Evolutionary conservation across 805 yeast genomes (phyloP), one percentile per base, ranked within the genome.

Genomic region (Tetrapisispora pingtungensis): DNA sequence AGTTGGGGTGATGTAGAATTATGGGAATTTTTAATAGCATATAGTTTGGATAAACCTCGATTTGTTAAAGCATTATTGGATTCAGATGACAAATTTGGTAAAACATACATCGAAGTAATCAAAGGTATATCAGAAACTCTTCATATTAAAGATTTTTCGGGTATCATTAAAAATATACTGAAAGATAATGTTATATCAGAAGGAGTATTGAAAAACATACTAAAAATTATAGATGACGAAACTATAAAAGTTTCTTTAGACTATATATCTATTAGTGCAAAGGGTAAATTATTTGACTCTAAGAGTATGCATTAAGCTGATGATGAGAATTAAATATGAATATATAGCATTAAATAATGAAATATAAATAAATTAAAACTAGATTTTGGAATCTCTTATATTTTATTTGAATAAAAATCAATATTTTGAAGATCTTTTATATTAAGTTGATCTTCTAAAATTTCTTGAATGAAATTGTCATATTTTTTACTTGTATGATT

Each of bases 61-160:
- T 88, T 86, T 56, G 81, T 90, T 36, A 76, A 77, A 48, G 83
- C 84, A 7, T 67, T 90, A 40, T 71, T 93, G 45, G 81, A 82
- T 46, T 69, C 76, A 44, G 78, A 84, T 1, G 85, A 83, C 50
- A 79, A 73, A 41, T 71, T 72, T 36, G 71, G 77, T 33, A 83
- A 80, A 10, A 54, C 54, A 52, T 86, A 93, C 3, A 72, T 80
- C n/a, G 75, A 76, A 1, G 81, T 89, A 13, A 68, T 89, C 28
- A 68, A 73, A 45, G 66, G 77, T 27, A 81, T 89, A 47, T 84
- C 90, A 0, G 64, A 67, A 10, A 71, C 75, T 26, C 71, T 80
- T 52, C 72, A 73, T 46, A 78, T 90, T 40, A 77, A 72, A 4
- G 94, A 84, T 0, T 66, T 90, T 39, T 76, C 77, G 50, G 64